These are phyloP conservation scores for Sergeia podlipaevii DNA, from an alignment of 208 protist species.

Conservation along the genomic window DNA sequence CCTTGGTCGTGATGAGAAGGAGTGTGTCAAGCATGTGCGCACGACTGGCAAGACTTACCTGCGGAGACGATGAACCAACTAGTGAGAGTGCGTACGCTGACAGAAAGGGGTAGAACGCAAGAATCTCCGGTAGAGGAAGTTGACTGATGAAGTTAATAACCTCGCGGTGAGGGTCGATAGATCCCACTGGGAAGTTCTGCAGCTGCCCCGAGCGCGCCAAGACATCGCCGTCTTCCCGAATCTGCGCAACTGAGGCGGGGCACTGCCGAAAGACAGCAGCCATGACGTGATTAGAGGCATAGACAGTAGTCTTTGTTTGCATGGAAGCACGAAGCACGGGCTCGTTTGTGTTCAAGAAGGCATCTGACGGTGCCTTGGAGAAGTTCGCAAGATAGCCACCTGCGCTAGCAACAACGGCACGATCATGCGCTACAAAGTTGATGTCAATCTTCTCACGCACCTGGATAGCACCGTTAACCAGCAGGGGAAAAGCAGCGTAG, in stretches of 20 bases:
- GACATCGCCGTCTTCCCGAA: slow-evolving; percentile 46
- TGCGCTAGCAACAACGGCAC: slow-evolving; percentile 52
- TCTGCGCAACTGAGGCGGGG: slow-evolving; percentile 36
- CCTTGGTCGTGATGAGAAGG: slow-evolving; percentile 49
- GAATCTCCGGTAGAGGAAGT: slow-evolving; percentile 75
- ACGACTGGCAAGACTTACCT: slow-evolving; percentile 59
- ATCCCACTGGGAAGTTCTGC: slow-evolving; percentile 6
- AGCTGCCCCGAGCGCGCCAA: slow-evolving; percentile 41
- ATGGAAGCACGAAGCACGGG: slow-evolving; percentile 40
- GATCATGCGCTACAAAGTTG: slow-evolving; percentile 70
- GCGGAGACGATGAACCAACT: slow-evolving; percentile 65
- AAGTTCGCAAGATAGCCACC: slow-evolving; percentile 82
- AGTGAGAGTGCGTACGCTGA: slow-evolving; percentile 67
- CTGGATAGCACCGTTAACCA: slow-evolving; percentile 63
- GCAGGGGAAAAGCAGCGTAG: slow-evolving; percentile 74
- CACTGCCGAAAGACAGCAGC: slow-evolving; percentile 54
- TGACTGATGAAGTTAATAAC: slow-evolving; percentile 52
- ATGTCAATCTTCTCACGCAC: slow-evolving; percentile 57
- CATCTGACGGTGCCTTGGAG: slow-evolving; percentile 36
- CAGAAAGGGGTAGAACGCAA: slow-evolving; percentile 86
- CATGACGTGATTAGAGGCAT: slow-evolving; percentile 70
- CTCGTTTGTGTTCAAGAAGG: slow-evolving; percentile 68
- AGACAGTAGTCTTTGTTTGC: slow-evolving; percentile 73
- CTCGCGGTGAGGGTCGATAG: slow-evolving; percentile 35
- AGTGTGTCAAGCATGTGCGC: slow-evolving; percentile 73